phyloP scores from a whole-genome alignment of 1,284 basidiomycete species.

The Laetiporus sulphureus region DNA sequence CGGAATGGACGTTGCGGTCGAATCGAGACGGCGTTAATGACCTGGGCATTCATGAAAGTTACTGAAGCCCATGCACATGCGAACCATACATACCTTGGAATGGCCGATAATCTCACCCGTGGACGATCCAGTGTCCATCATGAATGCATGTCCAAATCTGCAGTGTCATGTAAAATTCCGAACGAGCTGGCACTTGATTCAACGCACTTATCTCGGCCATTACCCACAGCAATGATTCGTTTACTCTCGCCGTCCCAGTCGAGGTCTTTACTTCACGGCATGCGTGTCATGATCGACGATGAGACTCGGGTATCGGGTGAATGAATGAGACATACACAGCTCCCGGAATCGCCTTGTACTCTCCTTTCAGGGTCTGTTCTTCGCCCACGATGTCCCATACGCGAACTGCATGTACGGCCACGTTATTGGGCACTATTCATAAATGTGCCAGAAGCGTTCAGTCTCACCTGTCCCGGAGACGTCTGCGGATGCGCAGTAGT shows the following conservation, averaged over 20 bases:
- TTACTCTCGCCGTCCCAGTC: slow-evolving; percentile 97
- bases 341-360: slow-evolving; percentile 79
- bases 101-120: slow-evolving; percentile 95
- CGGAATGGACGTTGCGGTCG: slow-evolving; percentile 87
- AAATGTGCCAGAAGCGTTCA: too few species aligned
- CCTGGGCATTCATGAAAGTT: slow-evolving; percentile 30
- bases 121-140: slow-evolving; percentile 83
- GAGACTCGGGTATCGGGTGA: not conserved
- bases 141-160: slow-evolving; percentile 85
- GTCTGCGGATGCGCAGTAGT: slow-evolving; percentile 92
- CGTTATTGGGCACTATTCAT: too few species aligned
- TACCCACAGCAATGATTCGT: slow-evolving; percentile 93
- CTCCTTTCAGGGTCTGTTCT: slow-evolving; percentile 81
- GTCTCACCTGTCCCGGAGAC: slow-evolving; percentile 64
- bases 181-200: not conserved
- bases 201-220: slow-evolving; percentile 82
- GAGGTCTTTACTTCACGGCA: slow-evolving; percentile 71
- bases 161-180: not conserved
- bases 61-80: not conserved
- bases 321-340: slow-evolving; percentile 50
- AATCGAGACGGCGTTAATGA: slow-evolving; percentile 89
- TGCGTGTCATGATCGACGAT: slow-evolving; percentile 4
- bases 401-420: too few species aligned
- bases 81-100: slow-evolving; percentile 58
- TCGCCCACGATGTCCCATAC: slow-evolving; percentile 93